Percentiles rank a stretch among this genome's conserved stretches.
Conservation (phyloP, 2,329 filamentous ascomycete species). For the Talaromyces sp. region DNA sequence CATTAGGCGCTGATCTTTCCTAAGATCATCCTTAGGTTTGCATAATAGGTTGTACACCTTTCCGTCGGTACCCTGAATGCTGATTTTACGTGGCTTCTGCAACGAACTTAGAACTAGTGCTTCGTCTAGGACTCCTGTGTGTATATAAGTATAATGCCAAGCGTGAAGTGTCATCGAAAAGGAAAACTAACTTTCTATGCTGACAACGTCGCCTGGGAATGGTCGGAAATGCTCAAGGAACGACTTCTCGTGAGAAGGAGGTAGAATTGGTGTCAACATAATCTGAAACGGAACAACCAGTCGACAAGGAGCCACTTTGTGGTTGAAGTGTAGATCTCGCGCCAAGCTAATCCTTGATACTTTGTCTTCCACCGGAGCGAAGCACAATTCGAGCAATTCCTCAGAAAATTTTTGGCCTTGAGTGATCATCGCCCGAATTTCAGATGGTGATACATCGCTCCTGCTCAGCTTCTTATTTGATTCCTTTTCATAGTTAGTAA, state of each 20-base stretch:
- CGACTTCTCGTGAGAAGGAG: conserved; percentile 63
- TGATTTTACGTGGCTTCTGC: conserved; percentile 86
- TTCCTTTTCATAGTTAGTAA: conserved; percentile 34
- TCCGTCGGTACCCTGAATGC: conserved; percentile 82
- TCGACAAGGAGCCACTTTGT: conserved; percentile 72
- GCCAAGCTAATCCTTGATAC: conserved; percentile 68
- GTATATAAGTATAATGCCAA: conserved; percentile 14
- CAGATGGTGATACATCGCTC: conserved; percentile 39
- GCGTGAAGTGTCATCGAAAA: background rate
- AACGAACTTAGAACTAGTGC: conserved; percentile 86
- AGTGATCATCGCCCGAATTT: conserved; percentile 66
- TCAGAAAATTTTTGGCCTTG: conserved; percentile 79
- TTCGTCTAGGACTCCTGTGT: conserved; percentile 67
- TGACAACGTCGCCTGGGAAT: conserved; percentile 80
- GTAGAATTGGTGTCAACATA: conserved; percentile 76
- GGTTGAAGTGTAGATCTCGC: conserved; percentile 75
- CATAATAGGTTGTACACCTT: conserved; percentile 83
- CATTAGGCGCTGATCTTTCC: conserved; percentile 97
- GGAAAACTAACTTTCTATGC: conserved; percentile 53
- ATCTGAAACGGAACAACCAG: conserved; percentile 86
- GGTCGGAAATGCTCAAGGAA: conserved; percentile 69
- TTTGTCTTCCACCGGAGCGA: conserved; percentile 69
- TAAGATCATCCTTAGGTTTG: conserved; percentile 96
- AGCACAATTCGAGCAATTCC: conserved; percentile 73
- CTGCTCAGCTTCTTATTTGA: conserved; percentile 44